A percentile compares a stretch with the other conserved stretches of the same genome.
Conservation (phyloP, 495 filamentous ascomycete genomes). For the Pyronema domesticum region DNA sequence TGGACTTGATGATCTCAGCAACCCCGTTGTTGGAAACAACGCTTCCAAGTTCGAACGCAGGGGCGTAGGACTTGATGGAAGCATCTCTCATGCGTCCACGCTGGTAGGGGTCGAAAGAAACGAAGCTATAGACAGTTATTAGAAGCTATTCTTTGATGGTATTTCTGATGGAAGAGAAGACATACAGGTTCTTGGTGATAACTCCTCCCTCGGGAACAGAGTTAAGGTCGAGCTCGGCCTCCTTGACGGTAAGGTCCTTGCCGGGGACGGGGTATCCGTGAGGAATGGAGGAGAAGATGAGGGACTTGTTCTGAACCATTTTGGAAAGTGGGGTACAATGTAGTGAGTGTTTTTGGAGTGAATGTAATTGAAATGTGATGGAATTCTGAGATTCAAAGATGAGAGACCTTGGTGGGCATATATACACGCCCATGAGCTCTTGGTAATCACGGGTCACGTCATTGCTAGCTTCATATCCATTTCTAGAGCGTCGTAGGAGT, state of each 20-base stretch:
- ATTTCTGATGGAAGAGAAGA: conserved; percentile 27
- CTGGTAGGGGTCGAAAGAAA: conserved; percentile 67
- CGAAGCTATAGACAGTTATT: conserved; percentile 27
- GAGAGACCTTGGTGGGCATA: no score
- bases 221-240: conserved; percentile 46
- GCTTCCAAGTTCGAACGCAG: conserved; percentile 37
- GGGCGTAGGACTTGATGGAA: conserved; percentile 41
- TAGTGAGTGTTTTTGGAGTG: no score
- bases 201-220: conserved; percentile 48
- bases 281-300: conserved; percentile 63
- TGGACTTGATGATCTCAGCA: conserved; percentile 48
- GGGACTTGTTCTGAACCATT: conserved; percentile 53
- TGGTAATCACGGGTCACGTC: no score
- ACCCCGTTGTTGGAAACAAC: conserved; percentile 42
- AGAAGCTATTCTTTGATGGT: not conserved
- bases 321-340: not conserved
- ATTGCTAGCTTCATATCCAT: no score
- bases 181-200: conserved; percentile 51
- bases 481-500: no score
- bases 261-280: conserved; percentile 50
- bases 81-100: conserved; percentile 46
- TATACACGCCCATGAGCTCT: no score
- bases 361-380: no score
- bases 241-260: conserved; percentile 54
- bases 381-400: no score